A percentile compares a stretch with the other conserved stretches of the same genome.
Conservation (phyloP, 2,329 filamentous ascomycete species). For the Lizonia empirigonia region DNA sequence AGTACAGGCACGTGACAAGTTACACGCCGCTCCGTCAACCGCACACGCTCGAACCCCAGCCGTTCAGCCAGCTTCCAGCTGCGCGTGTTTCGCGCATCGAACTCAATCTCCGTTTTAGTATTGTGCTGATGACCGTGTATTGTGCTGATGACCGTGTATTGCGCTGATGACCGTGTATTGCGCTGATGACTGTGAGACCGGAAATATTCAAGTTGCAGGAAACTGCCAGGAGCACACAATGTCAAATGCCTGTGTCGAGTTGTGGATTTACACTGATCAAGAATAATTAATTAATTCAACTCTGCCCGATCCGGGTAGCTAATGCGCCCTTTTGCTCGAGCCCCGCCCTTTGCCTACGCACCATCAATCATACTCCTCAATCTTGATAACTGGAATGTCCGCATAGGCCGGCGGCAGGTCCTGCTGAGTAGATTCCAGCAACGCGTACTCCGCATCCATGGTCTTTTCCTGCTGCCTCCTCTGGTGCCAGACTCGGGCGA, state of each 20-base stretch:
- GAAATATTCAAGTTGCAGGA: too few relatives aligned
- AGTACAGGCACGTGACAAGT: too few relatives aligned
- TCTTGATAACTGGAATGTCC: constrained; percentile 28
- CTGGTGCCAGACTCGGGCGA: constrained; percentile 20
- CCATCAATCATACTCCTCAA: constrained; percentile 27
- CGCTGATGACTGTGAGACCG: too few relatives aligned
- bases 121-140: too few relatives aligned
- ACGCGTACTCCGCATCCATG: constrained; percentile 25
- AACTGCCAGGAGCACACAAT: too few relatives aligned
- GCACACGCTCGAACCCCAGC: constrained; percentile 36
- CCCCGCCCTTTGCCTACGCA: constrained; percentile 1
- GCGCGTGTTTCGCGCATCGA: constrained; percentile 41
- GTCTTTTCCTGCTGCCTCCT: constrained; percentile 17
- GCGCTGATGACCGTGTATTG: too few relatives aligned
- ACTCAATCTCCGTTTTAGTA: constrained; percentile 45
- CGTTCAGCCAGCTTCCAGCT: constrained; percentile 40
- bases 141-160: too few relatives aligned
- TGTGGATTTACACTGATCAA: too few relatives aligned
- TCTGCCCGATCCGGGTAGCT: too few relatives aligned
- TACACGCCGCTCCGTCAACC: constrained; percentile 33
- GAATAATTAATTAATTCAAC: too few relatives aligned
- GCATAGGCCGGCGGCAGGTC: constrained; percentile 27
- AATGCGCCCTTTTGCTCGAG: constrained; percentile 1
- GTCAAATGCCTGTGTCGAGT: too few relatives aligned
- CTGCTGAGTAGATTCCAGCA: constrained; percentile 21